Percentiles rank a stretch among this genome's conserved stretches.
Evolutionary conservation across 768 basidiomycete genomes (phyloP).

Genomic region (Dioszegia crocea): DNA sequence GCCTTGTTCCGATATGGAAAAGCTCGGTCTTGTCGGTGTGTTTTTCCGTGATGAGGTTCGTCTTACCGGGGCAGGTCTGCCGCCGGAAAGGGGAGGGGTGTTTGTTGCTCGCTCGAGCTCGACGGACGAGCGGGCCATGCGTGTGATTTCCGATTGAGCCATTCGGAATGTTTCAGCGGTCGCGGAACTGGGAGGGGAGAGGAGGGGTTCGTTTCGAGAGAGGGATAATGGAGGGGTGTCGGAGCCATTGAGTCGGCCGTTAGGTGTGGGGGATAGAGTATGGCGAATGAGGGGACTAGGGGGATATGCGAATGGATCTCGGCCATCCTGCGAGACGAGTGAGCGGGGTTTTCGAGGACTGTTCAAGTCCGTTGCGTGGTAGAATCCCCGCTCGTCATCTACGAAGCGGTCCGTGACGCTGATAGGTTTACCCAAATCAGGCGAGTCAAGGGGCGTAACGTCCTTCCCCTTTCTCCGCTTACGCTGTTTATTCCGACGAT

Average conservation of each 20-base stretch:
- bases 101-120: constrained; percentile 19
- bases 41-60: background rate
- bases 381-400: constrained; percentile 6
- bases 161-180: constrained; percentile 17
- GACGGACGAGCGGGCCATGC: constrained; percentile 20
- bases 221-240: background rate
- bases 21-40: background rate
- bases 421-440: background rate
- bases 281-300: constrained; percentile 1
- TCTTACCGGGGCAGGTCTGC: background rate
- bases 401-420: background rate
- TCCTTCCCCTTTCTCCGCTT: constrained; percentile 2
- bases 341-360: constrained; percentile 2
- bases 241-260: background rate
- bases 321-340: background rate
- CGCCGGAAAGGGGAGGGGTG: background rate
- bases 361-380: background rate
- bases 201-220: constrained; percentile 9
- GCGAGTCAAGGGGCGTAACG: background rate
- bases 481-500: constrained; percentile 13
- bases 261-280: background rate
- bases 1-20: background rate
- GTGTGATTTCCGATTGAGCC: constrained; percentile 22
- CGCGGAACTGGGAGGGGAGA: constrained; percentile 1
- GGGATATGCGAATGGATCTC: background rate